A percentile compares a stretch with the other conserved stretches of the same genome.
phyloP scores from a whole-genome alignment of 495 filamentous ascomycete genomes.

The Penicillium manginii region DNA sequence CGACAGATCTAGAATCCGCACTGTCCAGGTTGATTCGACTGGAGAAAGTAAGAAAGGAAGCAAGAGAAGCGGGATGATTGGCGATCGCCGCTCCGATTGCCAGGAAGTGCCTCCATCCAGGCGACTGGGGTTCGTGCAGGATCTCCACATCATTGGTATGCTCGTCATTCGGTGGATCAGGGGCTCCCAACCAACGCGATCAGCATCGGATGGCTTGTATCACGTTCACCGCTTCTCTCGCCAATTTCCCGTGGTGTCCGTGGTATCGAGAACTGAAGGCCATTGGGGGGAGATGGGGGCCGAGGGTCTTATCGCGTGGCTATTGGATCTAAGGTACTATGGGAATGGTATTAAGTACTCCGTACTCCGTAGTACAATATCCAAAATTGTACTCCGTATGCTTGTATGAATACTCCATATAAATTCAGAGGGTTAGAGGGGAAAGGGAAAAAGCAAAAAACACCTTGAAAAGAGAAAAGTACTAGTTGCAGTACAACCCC shows the following conservation, averaged over 20 bases:
- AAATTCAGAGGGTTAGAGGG: no score
- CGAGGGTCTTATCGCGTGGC: slow-evolving; percentile 18
- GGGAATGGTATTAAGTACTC: no score
- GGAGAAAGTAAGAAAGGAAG: slow-evolving; percentile 10
- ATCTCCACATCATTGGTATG: slow-evolving; percentile 31
- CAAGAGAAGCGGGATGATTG: slow-evolving; percentile 19
- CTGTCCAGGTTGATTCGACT: neutral
- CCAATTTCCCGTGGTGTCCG: slow-evolving; percentile 1
- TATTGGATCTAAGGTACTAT: neutral
- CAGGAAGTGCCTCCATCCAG: slow-evolving; percentile 9
- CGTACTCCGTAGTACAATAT: neutral
- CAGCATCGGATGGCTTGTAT: slow-evolving; percentile 26
- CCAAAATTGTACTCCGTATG: no score
- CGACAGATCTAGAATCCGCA: slow-evolving; percentile 6
- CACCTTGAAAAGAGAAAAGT: slow-evolving; percentile 5
- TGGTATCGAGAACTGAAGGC: no score
- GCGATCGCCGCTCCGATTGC: slow-evolving; percentile 15
- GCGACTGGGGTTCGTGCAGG: slow-evolving; percentile 25
- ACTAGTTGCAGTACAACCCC: neutral
- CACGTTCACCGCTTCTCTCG: slow-evolving; percentile 36
- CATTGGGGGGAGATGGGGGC: neutral
- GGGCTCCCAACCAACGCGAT: slow-evolving; percentile 31
- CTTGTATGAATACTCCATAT: neutral
- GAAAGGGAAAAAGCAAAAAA: slow-evolving; percentile 1
- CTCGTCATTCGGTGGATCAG: slow-evolving; percentile 39